Evolutionary conservation across 2,329 filamentous ascomycete genomes (phyloP).

Genomic region (Cordyceps cateniannulata): DNA sequence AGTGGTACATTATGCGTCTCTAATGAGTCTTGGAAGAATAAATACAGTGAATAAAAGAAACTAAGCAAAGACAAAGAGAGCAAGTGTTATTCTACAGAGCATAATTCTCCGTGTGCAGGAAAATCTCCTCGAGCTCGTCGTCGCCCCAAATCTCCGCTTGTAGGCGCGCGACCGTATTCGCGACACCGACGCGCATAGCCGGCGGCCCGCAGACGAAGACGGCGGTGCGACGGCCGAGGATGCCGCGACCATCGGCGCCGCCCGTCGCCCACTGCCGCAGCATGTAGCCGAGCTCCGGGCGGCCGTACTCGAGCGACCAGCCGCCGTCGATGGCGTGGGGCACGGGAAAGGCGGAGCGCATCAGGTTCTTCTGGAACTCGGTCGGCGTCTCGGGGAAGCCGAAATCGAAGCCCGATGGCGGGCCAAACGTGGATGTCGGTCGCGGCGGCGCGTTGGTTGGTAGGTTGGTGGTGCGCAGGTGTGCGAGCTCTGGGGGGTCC

Average conservation of each 20-base stretch:
- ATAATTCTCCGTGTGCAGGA: constrained; percentile 93
- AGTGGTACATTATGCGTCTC: not conserved
- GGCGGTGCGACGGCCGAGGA: constrained; percentile 73
- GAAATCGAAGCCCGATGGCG: constrained; percentile 63
- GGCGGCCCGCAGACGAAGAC: constrained; percentile 92
- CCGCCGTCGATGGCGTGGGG: constrained; percentile 65
- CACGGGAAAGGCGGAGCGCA: constrained; percentile 81
- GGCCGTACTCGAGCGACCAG: constrained; percentile 88
- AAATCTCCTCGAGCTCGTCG: constrained; percentile 78
- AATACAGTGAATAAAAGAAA: not conserved
- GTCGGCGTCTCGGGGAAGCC: constrained; percentile 81
- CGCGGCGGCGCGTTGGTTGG: constrained; percentile 25
- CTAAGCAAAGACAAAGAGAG: not conserved
- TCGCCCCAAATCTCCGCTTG: constrained; percentile 80
- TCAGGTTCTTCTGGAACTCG: constrained; percentile 80
- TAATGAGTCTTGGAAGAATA: not conserved
- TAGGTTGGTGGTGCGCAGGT: constrained; percentile 44
- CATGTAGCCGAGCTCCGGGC: constrained; percentile 83
- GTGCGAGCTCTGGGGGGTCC: constrained; percentile 48
- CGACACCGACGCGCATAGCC: constrained; percentile 79
- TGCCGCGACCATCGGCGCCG: constrained; percentile 57
- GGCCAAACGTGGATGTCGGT: constrained; percentile 51
- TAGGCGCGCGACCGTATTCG: constrained; percentile 74
- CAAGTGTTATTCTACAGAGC: constrained; percentile 51
- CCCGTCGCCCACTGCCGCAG: constrained; percentile 73